Conservation (phyloP, 495 filamentous ascomycete genomes). For the Clohesyomyces aquaticus region DNA sequence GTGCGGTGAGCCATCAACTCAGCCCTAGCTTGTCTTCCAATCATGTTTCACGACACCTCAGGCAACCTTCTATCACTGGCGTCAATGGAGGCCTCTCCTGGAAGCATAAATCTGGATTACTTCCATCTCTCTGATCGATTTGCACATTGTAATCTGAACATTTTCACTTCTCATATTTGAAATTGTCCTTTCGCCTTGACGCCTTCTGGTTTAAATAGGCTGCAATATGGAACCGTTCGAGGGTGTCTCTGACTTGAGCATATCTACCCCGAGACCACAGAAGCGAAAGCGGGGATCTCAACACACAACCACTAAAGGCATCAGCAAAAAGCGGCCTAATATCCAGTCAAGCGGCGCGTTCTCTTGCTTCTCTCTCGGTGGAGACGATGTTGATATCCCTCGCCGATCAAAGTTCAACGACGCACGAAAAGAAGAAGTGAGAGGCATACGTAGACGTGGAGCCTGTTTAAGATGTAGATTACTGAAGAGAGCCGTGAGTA, state of each 20-base stretch:
- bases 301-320: background rate
- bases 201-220: background rate
- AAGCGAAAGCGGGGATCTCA: conserved; percentile 2
- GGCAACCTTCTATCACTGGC: background rate
- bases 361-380: conserved; percentile 20
- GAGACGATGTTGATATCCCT: conserved; percentile 18
- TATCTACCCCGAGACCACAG: background rate
- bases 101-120: background rate
- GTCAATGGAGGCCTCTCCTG: background rate
- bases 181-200: background rate
- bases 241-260: too few relatives aligned
- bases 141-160: background rate
- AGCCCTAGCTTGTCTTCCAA: background rate
- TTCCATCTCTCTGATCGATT: background rate
- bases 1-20: background rate
- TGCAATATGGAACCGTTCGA: background rate
- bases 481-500: conserved; percentile 26
- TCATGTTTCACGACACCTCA: background rate
- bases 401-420: conserved; percentile 16
- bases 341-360: conserved; percentile 5
- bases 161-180: background rate
- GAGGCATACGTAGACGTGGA: conserved; percentile 9
- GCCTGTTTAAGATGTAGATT: conserved; percentile 29
- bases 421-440: conserved; percentile 22
- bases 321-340: background rate